Evolutionary conservation across 305 asterid species (phyloP), one percentile per base, ranked within the genome.

Genomic region (Withania somnifera): DNA sequence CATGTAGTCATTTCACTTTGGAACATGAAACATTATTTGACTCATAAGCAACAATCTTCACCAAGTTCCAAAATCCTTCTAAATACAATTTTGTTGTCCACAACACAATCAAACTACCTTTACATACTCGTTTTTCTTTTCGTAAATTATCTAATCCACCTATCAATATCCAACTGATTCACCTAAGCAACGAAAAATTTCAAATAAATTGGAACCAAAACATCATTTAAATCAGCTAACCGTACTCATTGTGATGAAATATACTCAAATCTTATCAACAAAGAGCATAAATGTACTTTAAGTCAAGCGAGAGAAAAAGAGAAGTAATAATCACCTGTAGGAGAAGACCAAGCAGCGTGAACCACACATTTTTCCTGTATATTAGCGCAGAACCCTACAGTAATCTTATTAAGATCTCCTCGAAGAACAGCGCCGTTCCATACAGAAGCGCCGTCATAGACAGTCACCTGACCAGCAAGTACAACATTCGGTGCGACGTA

Each of bases 281-380:
- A 73, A 47, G 22, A 47, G 42, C 60, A 28, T 26, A 26, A 47
- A 24, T 73, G 15, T 47, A 47, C 52, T 36, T 4, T 6, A 19
- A 67, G 9, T 66, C 3, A 30, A 63, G 71, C 13, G 5, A 63
- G n/a, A 7, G 51, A 66, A 17, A 34, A 66, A 1, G 75, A 66
- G n/a, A n/a, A n/a, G n/a, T n/a, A 66, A 51, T 32, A n/a, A 86
- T 30, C 78, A 94, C 98, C 99, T 64, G 98, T 94, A 50, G 97
- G 97, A 5, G 98, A 96, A 79, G 95, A 90, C 98, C 99, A 94
- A 36, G 99, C 98, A 84, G 99, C 98, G 83, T 94, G 98, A 56
- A 94, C 69, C 20, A 96, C 99, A 58, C 98, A 94, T 42, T 89
- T 88, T 78, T 96, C 99, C 89, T 96, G 99, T 30, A 96, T 97